Conservation (phyloP, 192 early-diverging fungal genomes). For the Haplosporangium gracile region DNA sequence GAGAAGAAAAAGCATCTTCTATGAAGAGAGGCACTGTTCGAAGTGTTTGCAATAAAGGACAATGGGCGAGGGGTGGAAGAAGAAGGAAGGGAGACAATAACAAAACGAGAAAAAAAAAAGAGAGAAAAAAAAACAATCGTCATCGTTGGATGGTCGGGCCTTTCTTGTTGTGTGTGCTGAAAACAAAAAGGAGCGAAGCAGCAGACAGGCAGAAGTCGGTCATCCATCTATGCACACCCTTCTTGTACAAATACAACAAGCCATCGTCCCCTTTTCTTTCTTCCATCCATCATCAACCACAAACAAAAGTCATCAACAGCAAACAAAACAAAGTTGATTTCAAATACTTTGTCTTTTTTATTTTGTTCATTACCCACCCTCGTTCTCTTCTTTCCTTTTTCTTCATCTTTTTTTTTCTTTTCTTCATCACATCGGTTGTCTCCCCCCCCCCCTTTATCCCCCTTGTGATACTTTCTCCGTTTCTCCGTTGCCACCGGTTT, state of each 20-base stretch:
- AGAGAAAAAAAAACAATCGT: not conserved
- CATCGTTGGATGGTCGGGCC: not conserved
- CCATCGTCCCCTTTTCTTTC: not conserved
- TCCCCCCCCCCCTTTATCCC: conserved; percentile 23
- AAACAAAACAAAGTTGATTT: not conserved
- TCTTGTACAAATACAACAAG: not conserved
- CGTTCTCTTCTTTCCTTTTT: not conserved
- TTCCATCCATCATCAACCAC: not conserved
- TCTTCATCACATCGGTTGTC: not conserved
- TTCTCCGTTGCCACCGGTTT: conserved; percentile 7
- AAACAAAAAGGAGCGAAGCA: not conserved
- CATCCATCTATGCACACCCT: not conserved
- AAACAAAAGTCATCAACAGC: not conserved
- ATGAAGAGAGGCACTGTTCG: too few species aligned
- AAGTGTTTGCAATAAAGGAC: too few species aligned
- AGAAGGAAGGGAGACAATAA: not conserved
- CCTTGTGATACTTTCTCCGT: conserved; percentile 5
- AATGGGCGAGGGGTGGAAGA: not conserved
- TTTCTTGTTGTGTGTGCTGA: not conserved
- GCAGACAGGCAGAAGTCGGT: not conserved
- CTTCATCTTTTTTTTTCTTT: not conserved
- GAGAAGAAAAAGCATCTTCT: not conserved
- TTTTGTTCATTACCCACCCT: not conserved
- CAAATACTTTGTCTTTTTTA: not conserved
- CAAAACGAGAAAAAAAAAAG: not conserved